Base-by-base conservation (phyloP, 345 rosid species). In the Eucalyptus tenuipes region DNA sequence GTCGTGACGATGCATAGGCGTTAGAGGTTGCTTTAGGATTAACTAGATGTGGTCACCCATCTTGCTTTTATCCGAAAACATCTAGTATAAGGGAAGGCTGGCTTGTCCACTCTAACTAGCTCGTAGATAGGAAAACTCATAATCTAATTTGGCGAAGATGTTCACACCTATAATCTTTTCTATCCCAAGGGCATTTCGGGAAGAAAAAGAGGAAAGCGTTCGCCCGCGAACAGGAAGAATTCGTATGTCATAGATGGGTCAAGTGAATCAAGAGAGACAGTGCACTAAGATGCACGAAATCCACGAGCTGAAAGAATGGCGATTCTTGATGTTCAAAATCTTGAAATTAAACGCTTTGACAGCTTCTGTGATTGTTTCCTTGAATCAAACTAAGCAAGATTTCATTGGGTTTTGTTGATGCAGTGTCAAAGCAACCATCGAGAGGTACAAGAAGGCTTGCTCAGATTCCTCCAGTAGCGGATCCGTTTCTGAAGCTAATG, bases 341-440 rank as follows among this genome's bases (percentile, higher is more conserved):
- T 75, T 75, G 84, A 75, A 75, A 40, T 40, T 40, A 40, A 40
- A 75, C 22, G 47, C 84, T 40, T 37, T 40, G 47, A 75, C 29
- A 3, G 16, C 47, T 75, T 75, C 47, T 40, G 47, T 75, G 27
- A 11, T 75, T 75, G 29, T 75, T 40, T 75, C 47, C 29, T 22
- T 75, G 47, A 40, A 75, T 40, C 15, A 75, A 20, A 75, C 24
- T 40, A 11, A 75, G 84, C 47, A 75, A 22, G 84, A 75, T 75
- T 75, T 40, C 47, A 75, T 40, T 75, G 42, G 82, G 2, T 49
- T 61, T 45, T 53, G 27, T 18, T 47, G n/a, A 45, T 91, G 93
- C 94, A 98, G 99, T 91, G 98, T 98, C 24, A 98, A 94, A 92
- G 91, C 94, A 75, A 97, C 99, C 82, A 98, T 98, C 87, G 99